phyloP scores from a whole-genome alignment of 192 early-diverging fungal genomes.

The Chytriomyces confervae region DNA sequence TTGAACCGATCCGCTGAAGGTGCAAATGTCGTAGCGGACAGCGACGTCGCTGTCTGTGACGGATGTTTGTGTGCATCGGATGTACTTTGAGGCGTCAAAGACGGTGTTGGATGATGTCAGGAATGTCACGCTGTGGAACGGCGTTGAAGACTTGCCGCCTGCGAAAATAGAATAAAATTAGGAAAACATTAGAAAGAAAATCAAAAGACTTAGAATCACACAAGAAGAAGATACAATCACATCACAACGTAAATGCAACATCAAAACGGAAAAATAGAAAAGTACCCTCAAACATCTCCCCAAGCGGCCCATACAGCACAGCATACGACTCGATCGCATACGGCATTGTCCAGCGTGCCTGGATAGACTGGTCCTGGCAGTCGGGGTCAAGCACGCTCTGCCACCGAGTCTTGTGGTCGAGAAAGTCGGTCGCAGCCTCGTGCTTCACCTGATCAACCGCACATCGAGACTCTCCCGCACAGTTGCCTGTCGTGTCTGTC shows the following conservation, averaged over 20 bases:
- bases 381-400: constrained; percentile 10
- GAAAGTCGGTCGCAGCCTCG: neutral
- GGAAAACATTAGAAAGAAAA: neutral
- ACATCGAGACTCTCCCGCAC: constrained; percentile 1
- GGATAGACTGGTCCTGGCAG: constrained; percentile 7
- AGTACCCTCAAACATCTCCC: neutral
- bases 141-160: neutral
- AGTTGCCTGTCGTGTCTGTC: constrained; percentile 1
- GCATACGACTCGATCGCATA: neutral
- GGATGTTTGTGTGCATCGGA: neutral
- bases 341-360: neutral
- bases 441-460: neutral
- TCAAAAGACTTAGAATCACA: neutral
- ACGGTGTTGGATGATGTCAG: neutral
- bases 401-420: constrained; percentile 1
- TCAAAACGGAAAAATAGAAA: too few species aligned
- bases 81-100: neutral
- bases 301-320: neutral
- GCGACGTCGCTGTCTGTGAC: neutral
- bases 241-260: too few species aligned
- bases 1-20: neutral
- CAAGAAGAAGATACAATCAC: too few species aligned
- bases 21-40: neutral
- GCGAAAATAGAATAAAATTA: neutral
- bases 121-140: neutral